These are phyloP conservation scores for Ascochyta clinopodiicola DNA, from an alignment of 2,329 filamentous ascomycete species.

Conservation along the genomic window DNA sequence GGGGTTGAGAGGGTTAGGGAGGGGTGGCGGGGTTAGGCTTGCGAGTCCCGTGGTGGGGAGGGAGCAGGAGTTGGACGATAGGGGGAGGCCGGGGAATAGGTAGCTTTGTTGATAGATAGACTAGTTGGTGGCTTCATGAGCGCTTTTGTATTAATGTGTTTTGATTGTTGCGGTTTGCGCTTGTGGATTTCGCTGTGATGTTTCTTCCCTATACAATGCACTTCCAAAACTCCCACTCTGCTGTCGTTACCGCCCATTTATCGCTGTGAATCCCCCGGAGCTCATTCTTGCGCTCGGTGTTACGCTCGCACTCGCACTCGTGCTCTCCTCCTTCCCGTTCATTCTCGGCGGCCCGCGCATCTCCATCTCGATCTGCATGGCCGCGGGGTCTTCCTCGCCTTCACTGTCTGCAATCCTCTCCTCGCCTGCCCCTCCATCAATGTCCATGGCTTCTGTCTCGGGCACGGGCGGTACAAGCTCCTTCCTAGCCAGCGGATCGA, in stretches of 20 bases:
- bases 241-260: slow-evolving; percentile 36
- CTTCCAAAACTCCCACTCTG: neutral
- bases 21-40: slow-evolving; percentile 33
- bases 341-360: slow-evolving; percentile 41
- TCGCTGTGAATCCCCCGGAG: slow-evolving; percentile 42
- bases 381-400: slow-evolving; percentile 39
- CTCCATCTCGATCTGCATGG: slow-evolving; percentile 50
- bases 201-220: neutral
- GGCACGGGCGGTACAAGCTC: slow-evolving; percentile 14
- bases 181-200: neutral
- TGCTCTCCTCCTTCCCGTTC: slow-evolving; percentile 11
- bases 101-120: neutral
- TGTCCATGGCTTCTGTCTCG: slow-evolving; percentile 11
- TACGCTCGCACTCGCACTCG: neutral
- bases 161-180: neutral
- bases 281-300: slow-evolving; percentile 5
- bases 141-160: no score
- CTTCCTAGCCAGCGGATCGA: slow-evolving; percentile 24
- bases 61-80: slow-evolving; percentile 9
- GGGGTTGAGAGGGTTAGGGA: slow-evolving; percentile 23
- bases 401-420: slow-evolving; percentile 31
- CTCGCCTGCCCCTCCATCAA: slow-evolving; percentile 1
- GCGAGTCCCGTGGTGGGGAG: slow-evolving; percentile 27
- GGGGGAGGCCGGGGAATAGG: slow-evolving; percentile 7
- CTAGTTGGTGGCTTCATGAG: no score